phyloP scores from a whole-genome alignment of 2,329 filamentous ascomycete species.

The Calonectria pteridis region DNA sequence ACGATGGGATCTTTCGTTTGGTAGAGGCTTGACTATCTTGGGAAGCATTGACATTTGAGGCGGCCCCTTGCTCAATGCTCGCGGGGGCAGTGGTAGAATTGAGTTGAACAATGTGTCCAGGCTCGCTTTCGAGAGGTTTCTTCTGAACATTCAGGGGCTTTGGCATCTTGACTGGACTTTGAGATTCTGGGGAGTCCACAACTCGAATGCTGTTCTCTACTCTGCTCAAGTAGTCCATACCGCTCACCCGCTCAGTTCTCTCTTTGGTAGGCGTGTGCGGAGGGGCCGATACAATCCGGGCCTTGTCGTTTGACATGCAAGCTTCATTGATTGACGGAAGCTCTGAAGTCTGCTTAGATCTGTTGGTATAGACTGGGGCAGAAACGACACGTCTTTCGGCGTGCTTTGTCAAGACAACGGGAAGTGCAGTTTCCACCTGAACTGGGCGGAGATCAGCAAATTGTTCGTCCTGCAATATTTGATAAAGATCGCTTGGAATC shows the following conservation, averaged over 20 bases:
- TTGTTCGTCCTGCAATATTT: conserved; percentile 43
- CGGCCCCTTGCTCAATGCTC: conserved; percentile 16
- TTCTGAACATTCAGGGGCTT: conserved; percentile 58
- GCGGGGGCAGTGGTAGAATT: conserved; percentile 32
- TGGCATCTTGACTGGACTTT: conserved; percentile 51
- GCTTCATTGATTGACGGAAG: conserved; percentile 65
- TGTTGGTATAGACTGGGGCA: conserved; percentile 61
- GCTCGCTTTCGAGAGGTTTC: conserved; percentile 51
- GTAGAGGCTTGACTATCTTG: conserved; percentile 32
- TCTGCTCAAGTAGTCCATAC: conserved; percentile 59
- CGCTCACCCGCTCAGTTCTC: conserved; percentile 49
- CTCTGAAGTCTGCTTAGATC: conserved; percentile 52
- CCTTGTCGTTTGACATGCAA: conserved; percentile 49
- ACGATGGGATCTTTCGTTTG: conserved; percentile 62
- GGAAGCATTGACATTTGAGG: conserved; percentile 7
- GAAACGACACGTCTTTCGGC: conserved; percentile 63
- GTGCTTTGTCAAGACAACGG: conserved; percentile 49
- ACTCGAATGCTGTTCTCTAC: conserved; percentile 67
- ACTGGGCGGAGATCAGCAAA: conserved; percentile 39
- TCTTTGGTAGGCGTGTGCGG: conserved; percentile 50
- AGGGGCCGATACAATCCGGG: conserved; percentile 62
- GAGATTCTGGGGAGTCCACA: conserved; percentile 61
- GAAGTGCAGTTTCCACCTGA: conserved; percentile 47
- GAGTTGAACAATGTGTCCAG: conserved; percentile 36
- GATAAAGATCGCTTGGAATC: conserved; percentile 37